phyloP scores from a whole-genome alignment of 495 filamentous ascomycete genomes.

The Podospora bellae-mahoneyi region DNA sequence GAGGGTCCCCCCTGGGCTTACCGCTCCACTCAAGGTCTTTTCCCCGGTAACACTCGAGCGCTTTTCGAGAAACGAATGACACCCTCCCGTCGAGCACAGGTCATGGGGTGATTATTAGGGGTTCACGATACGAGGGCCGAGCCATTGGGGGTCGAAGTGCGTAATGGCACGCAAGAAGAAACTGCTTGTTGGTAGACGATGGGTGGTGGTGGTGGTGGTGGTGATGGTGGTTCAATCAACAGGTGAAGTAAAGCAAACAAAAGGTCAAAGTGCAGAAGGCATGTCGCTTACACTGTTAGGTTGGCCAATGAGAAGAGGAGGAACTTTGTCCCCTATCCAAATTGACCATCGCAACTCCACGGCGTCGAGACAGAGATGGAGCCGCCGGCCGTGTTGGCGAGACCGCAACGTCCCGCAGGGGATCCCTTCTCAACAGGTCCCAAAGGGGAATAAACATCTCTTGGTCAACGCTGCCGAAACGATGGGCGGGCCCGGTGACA shows the following conservation, averaged over 20 bases:
- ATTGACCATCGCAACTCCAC: neutral
- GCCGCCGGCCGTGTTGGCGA: neutral
- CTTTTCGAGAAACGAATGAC: neutral
- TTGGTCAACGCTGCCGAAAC: neutral
- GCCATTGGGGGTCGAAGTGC: too few species aligned
- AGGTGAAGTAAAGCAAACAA: neutral
- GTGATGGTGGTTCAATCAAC: neutral
- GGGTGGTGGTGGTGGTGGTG: too few species aligned
- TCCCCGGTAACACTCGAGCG: neutral
- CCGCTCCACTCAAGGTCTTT: neutral
- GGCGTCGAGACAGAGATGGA: neutral
- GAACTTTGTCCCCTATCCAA: neutral
- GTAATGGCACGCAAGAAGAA: neutral
- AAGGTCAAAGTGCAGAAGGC: neutral
- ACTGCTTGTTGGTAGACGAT: neutral
- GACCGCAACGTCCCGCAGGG: constrained; percentile 1
- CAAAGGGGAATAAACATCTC: constrained; percentile 5
- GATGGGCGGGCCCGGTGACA: neutral
- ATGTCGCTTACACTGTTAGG: neutral
- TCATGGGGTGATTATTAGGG: neutral
- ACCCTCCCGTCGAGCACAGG: neutral
- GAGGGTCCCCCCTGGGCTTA: neutral
- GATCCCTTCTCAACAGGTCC: constrained; percentile 9
- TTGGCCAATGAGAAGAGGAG: neutral
- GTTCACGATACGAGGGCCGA: neutral